Conservation (phyloP, 2,329 filamentous ascomycete species). For the Fusarium oxysporum region DNA sequence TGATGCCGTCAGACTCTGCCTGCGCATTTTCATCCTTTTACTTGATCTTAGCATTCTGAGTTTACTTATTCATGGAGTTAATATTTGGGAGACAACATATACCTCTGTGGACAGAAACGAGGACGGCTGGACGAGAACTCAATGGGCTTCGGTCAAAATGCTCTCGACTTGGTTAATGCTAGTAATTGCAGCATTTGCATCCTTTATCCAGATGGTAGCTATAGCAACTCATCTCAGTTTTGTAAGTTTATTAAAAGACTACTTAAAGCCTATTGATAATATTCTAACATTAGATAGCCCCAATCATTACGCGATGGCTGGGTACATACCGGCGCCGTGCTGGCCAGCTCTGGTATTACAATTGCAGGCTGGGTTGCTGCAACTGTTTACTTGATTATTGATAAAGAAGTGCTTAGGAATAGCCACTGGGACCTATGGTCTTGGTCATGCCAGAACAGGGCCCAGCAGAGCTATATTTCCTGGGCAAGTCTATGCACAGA, state of each 20-base stretch:
- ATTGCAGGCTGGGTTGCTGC: neutral
- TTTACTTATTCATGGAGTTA: neutral
- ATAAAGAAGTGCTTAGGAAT: neutral
- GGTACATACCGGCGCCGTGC: neutral
- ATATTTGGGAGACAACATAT: neutral
- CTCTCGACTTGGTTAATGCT: constrained; percentile 17
- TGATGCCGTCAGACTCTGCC: neutral
- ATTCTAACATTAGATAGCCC: neutral
- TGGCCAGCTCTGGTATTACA: neutral
- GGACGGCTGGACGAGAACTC: neutral
- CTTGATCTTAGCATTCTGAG: constrained; percentile 13
- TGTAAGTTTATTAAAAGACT: neutral
- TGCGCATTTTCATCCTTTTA: constrained; percentile 6
- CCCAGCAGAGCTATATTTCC: neutral
- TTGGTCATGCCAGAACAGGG: constrained; percentile 10
- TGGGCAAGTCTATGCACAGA: constrained; percentile 5
- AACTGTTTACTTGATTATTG: neutral
- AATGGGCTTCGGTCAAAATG: constrained; percentile 4
- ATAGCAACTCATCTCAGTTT: neutral
- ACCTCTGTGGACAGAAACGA: constrained; percentile 1
- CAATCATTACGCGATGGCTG: neutral
- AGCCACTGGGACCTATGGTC: constrained; percentile 15
- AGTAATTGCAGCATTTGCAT: neutral
- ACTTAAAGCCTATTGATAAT: rapidly evolving
- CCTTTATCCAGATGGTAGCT: neutral